Evolutionary conservation across 768 basidiomycete species (phyloP).

Genomic region (Podaxis sp.): DNA sequence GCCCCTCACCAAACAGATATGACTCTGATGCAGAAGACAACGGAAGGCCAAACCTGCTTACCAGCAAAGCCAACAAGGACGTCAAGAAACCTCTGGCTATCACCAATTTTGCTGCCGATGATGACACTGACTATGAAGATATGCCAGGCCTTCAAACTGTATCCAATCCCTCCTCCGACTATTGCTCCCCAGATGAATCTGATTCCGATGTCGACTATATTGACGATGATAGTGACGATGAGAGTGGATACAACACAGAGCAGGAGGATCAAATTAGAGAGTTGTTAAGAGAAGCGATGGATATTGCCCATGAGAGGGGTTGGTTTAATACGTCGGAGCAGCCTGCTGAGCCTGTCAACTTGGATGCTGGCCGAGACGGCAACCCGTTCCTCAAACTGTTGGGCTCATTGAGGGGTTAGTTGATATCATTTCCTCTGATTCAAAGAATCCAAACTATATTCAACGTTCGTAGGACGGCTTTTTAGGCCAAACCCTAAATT

Average conservation of each 20-base stretch:
- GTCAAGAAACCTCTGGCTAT: slow-evolving; percentile 48
- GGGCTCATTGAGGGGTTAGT: slow-evolving; percentile 67
- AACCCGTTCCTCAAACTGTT: slow-evolving; percentile 81
- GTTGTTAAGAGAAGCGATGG: slow-evolving; percentile 70
- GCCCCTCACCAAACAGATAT: slow-evolving; percentile 13
- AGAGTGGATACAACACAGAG: slow-evolving; percentile 53
- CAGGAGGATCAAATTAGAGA: slow-evolving; percentile 66
- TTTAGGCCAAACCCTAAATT: slow-evolving; percentile 46
- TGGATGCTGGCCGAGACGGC: slow-evolving; percentile 51
- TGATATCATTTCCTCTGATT: not conserved
- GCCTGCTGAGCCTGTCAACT: slow-evolving; percentile 36
- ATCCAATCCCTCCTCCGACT: slow-evolving; percentile 56
- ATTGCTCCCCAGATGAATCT: slow-evolving; percentile 36
- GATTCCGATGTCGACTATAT: slow-evolving; percentile 34
- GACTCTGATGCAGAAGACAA: slow-evolving; percentile 27
- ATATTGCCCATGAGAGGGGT: slow-evolving; percentile 57
- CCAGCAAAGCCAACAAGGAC: slow-evolving; percentile 23
- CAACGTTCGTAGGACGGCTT: slow-evolving; percentile 53
- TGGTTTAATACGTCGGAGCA: slow-evolving; percentile 47
- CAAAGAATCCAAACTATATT: not conserved
- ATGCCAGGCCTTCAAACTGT: slow-evolving; percentile 71
- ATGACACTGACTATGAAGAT: slow-evolving; percentile 44
- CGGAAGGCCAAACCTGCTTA: slow-evolving; percentile 16
- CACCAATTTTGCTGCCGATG: slow-evolving; percentile 39
- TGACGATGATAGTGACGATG: slow-evolving; percentile 36